Evolutionary conservation across 768 basidiomycete genomes (phyloP), one percentile per base, ranked within the genome.

Genomic region (Tricholoma saponaceum): DNA sequence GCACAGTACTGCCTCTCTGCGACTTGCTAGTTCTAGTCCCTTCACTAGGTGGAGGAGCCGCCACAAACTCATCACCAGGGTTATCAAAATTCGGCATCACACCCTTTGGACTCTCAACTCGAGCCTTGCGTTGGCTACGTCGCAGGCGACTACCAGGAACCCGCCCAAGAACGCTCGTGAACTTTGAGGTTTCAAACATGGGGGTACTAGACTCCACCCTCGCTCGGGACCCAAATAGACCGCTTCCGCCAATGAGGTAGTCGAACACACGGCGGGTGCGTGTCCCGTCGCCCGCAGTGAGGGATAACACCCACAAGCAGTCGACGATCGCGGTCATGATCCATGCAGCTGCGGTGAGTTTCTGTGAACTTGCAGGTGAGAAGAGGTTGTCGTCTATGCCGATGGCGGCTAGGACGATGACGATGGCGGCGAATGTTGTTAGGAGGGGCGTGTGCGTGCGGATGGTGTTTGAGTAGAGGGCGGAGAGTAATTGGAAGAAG

Each of bases 341-440:
- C 53, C 53, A 54, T 18, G 18, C 53, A 20, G 53, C 41, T 20
- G 53, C 53, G 18, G 39, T 44, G 20, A 54, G 25, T 23, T 54
- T 54, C 44, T 54, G 39, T 14, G 53, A 28, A 22, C 3, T 20
- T 12, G 39, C 26, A 10, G 26, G 30, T 0, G 25, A 26, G 30
- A 30, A 54, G 25, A 54, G 23, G 44, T 41, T 54, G 23, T 54
- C 30, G 13, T 54, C 44, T 5, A 54, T 26, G 26, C 53, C 53
- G 20, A 54, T 13, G 9, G 53, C 53, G 13, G 53, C 37, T n/a
- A 54, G 41, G 26, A 54, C 39, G 41, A 54, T 54, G 39, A 44
- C 44, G 22, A 54, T 18, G 41, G 32, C n/a, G 30, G 53, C 30
- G n/a, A 54, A 54, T 20, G 39, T 32, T 4, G 41, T 23, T 9